Base-by-base conservation (phyloP, 1,284 basidiomycete genomes). In the Naganishia albida region DNA sequence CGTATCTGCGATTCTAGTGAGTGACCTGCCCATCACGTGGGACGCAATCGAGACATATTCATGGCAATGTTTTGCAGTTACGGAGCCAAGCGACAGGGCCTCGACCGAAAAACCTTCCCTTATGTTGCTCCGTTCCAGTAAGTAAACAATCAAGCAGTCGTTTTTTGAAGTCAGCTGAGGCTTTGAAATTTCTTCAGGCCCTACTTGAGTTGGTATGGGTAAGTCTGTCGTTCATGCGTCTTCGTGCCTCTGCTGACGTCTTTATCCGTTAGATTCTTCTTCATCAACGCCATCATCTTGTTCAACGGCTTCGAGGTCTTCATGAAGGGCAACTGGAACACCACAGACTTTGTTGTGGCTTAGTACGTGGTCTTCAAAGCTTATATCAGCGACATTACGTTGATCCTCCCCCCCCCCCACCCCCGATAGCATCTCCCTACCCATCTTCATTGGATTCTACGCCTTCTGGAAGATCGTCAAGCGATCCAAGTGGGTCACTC, bases 1-100 rank as follows among this genome's bases (percentile, higher is more conserved):
- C 88, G 2, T 91, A 89, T 77, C 74, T 89, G 62, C 85, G 83
- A 76, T 92, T 90, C 84, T 85, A 86, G 60, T 67, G 26, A 44
- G 52, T 50, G 16, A 16, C 7, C 30, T 55, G 49, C 15, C 7
- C 28, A 30, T 23, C 23, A 13, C 2, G 6, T 10, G 23, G n/a
- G 16, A 4, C 0, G 25, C 28, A 39, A 10, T 2, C 2, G 13
- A 16, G n/a, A 18, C 42, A 59, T 20, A 43, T 30, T 71, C 1
- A 20, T 18, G 39, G 16, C 39, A 18, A 7, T 28, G 73, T 10
- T 38, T 42, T 7, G 20, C 46, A 60, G 57, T 77, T 82, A 83
- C 69, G 88, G 86, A 26, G 75, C 85, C 73, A 83, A 81, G 72
- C 77, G 70, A 40, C 87, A 88, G 71, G 85, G 84, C 26, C 77